phyloP scores from a whole-genome alignment of 2,329 filamentous ascomycete genomes.

The Fusarium ramigenum region DNA sequence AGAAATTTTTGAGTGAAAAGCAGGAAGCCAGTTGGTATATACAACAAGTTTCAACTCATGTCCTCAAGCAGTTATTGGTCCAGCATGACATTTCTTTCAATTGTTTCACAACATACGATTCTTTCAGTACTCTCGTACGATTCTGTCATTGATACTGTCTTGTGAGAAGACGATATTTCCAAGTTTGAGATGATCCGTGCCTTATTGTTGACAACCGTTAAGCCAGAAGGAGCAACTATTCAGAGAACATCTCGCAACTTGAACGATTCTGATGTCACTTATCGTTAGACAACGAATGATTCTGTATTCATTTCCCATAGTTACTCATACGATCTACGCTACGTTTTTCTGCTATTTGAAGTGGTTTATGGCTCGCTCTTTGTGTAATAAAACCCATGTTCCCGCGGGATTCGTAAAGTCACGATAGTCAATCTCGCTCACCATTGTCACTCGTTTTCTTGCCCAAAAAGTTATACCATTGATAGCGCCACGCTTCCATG shows the following conservation, averaged over 20 bases:
- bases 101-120: constrained; percentile 4
- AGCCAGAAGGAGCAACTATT: not conserved
- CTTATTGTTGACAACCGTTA: not conserved
- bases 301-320: not conserved
- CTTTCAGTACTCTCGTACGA: not conserved
- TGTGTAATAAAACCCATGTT: not conserved
- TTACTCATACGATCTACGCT: not conserved
- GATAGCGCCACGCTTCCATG: not conserved
- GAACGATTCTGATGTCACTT: not conserved
- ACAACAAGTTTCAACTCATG: not conserved
- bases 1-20: fast-evolving
- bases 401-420: not conserved
- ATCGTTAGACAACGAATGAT: not conserved
- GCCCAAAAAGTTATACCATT: not conserved
- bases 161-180: not conserved
- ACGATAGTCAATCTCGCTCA: not conserved
- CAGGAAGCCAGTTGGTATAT: not conserved
- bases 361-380: not conserved
- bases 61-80: fast-evolving
- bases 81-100: too few relatives aligned
- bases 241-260: not conserved
- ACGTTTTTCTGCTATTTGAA: not conserved
- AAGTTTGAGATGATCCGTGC: not conserved
- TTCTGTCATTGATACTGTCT: not conserved
- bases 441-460: not conserved